Evolutionary conservation across 441 rosid species (phyloP).

Genomic region (Adansonia madagascariensis): DNA sequence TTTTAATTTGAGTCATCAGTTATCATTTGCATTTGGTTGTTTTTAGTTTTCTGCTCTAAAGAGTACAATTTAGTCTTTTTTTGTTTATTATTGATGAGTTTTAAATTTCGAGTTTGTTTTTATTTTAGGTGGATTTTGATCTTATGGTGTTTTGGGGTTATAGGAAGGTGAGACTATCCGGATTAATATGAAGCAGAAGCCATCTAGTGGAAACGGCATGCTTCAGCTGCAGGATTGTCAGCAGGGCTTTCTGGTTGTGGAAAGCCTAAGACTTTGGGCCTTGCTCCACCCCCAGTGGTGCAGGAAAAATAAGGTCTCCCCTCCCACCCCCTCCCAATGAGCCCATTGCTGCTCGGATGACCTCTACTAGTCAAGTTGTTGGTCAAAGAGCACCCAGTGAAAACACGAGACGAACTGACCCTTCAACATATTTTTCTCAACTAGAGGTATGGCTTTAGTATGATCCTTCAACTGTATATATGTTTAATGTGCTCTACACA

Average conservation of each 20-base stretch:
- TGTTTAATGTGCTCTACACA: not conserved
- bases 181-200: constrained; percentile 88
- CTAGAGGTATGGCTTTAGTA: constrained; percentile 58
- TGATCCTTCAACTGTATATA: not conserved
- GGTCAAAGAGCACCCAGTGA: constrained; percentile 32
- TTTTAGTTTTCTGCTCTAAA: not conserved
- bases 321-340: constrained; percentile 96
- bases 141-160: constrained; percentile 26
- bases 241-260: constrained; percentile 56
- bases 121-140: constrained; percentile 26
- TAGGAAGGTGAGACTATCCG: constrained; percentile 99
- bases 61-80: constrained; percentile 4
- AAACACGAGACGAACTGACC: constrained; percentile 48
- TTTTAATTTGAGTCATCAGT: constrained; percentile 7
- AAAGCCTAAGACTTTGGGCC: constrained; percentile 62
- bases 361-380: constrained; percentile 41
- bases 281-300: constrained; percentile 88
- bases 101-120: not conserved
- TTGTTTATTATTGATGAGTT: not conserved
- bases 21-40: not conserved
- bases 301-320: constrained; percentile 68
- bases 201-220: constrained; percentile 90
- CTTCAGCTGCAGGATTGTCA: constrained; percentile 86
- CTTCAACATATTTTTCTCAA: constrained; percentile 73
- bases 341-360: constrained; percentile 60